A percentile compares a stretch with the other conserved stretches of the same genome.
phyloP scores from a whole-genome alignment of 495 filamentous ascomycete genomes.

The Acidomyces sp. region DNA sequence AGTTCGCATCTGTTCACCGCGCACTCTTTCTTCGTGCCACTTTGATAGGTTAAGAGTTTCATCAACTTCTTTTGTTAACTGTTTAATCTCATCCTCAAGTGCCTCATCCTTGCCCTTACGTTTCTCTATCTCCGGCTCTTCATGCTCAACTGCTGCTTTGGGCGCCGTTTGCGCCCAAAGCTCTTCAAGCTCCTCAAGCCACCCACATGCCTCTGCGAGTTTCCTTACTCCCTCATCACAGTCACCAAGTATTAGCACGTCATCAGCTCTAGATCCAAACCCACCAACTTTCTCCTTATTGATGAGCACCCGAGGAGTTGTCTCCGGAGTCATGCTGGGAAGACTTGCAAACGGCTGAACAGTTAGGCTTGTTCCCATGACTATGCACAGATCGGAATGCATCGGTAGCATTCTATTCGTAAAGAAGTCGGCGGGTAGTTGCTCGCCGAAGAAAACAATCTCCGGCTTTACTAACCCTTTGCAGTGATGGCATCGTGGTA shows the following conservation, averaged over 20 bases:
- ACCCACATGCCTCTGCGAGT: slow-evolving; percentile 70
- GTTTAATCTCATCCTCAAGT: slow-evolving; percentile 31
- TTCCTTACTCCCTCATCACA: slow-evolving; percentile 76
- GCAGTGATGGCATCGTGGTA: slow-evolving; percentile 61
- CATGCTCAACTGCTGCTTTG: slow-evolving; percentile 11
- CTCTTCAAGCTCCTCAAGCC: slow-evolving; percentile 70
- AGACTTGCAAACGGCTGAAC: slow-evolving; percentile 85
- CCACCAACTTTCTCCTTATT: slow-evolving; percentile 78
- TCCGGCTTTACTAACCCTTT: slow-evolving; percentile 85
- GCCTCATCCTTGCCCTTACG: slow-evolving; percentile 38
- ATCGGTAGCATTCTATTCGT: slow-evolving; percentile 39
- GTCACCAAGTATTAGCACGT: slow-evolving; percentile 60
- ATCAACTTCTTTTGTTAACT: slow-evolving; percentile 30
- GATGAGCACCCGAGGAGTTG: slow-evolving; percentile 65
- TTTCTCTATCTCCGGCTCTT: slow-evolving; percentile 21
- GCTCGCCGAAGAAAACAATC: slow-evolving; percentile 87
- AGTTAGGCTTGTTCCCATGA: slow-evolving; percentile 82
- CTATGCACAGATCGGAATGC: slow-evolving; percentile 65
- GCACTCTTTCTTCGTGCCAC: slow-evolving; percentile 17
- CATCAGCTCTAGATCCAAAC: slow-evolving; percentile 60
- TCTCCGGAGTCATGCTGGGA: slow-evolving; percentile 46
- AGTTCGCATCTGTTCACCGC: slow-evolving; percentile 3
- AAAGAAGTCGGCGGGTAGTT: slow-evolving; percentile 58
- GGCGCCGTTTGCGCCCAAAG: slow-evolving; percentile 47
- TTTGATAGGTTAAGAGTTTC: slow-evolving; percentile 26